phyloP scores from a whole-genome alignment of 352 stramenopile species.

The Phytophthora sp. region DNA sequence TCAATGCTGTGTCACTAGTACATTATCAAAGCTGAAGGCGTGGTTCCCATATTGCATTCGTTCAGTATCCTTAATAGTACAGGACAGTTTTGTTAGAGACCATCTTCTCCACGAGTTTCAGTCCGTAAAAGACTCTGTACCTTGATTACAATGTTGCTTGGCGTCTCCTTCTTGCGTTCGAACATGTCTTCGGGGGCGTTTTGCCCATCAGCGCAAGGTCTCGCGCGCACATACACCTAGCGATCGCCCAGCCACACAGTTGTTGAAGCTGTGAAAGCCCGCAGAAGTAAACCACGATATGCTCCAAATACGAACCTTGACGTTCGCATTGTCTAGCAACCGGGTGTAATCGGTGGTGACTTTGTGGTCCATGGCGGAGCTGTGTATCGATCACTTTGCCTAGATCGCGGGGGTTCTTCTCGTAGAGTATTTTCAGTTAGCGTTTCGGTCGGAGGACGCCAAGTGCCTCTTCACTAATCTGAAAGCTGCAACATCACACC shows the following conservation, averaged over 20 bases:
- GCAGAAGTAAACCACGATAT: too few relatives aligned
- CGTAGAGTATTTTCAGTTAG: constrained; percentile 16
- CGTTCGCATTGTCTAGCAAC: constrained; percentile 75
- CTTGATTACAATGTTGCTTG: constrained; percentile 88
- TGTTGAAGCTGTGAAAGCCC: too few relatives aligned
- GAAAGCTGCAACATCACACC: neutral
- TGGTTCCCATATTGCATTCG: constrained; percentile 88
- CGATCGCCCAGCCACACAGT: too few relatives aligned
- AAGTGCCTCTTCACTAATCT: constrained; percentile 1
- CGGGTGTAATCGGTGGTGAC: constrained; percentile 88
- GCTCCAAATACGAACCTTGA: too few relatives aligned
- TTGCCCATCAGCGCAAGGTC: constrained; percentile 77
- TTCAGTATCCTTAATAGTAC: constrained; percentile 62
- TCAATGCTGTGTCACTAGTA: too few relatives aligned
- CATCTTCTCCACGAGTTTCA: neutral
- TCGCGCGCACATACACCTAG: constrained; percentile 80
- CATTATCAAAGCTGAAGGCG: constrained; percentile 87
- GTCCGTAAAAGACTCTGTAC: constrained; percentile 7
- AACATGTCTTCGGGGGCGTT: constrained; percentile 83
- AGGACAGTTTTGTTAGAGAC: neutral
- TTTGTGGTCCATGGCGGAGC: constrained; percentile 76
- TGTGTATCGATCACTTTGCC: neutral
- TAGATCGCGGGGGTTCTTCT: neutral
- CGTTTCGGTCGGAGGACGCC: constrained; percentile 9
- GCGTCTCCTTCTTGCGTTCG: constrained; percentile 74